Base-by-base conservation (phyloP, 2,329 filamentous ascomycete species). In the Penicillium concentricum region DNA sequence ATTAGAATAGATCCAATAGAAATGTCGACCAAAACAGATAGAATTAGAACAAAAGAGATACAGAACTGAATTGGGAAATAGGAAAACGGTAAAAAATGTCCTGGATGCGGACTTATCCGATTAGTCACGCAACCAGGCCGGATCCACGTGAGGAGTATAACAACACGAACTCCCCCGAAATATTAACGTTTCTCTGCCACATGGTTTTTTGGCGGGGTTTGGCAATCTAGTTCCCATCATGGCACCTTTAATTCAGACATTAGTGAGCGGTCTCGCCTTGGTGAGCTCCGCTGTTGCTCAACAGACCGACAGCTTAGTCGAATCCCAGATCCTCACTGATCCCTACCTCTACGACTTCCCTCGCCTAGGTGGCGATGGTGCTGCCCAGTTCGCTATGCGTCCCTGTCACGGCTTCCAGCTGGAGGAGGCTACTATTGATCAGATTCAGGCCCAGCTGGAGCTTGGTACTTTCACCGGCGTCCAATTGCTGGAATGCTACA, bases 361-460 rank as follows among this genome's bases (percentile, higher is more conserved):
- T 13, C 50, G 68, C 15, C 59, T 75, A 48, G 70, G 69, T 44
- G 67, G 69, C 62, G 63, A 67, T 51, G 70, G 70, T 9, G 60
- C 64, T 13, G 62, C 62, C 3, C 61, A 81, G 32, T 90, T 90
- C 65, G 82, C 85, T 2, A 88, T 90, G 86, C 79, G 77, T 0
- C 69, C 69, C 13, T 91, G 88, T 69, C 73, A 82, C 54, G 81
- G 80, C 10, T 80, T 89, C 62, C 74, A 77, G 46, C 76, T 91
- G 16, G 86, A 89, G 71, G 88, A 91, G 69, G 86, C 86, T 16
- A 87, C 83, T 7, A 87, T 91, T 59, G 86, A 89, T 60, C 74
- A 87, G 58, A 81, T 92, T 65, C 87, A 90, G 65, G 66, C 72
- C 5, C 81, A 81, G 30, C 79, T 90, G 79, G 63, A 63, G 7